Conservation (phyloP, 2,329 filamentous ascomycete genomes). For the Epicoccum sorghinum region DNA sequence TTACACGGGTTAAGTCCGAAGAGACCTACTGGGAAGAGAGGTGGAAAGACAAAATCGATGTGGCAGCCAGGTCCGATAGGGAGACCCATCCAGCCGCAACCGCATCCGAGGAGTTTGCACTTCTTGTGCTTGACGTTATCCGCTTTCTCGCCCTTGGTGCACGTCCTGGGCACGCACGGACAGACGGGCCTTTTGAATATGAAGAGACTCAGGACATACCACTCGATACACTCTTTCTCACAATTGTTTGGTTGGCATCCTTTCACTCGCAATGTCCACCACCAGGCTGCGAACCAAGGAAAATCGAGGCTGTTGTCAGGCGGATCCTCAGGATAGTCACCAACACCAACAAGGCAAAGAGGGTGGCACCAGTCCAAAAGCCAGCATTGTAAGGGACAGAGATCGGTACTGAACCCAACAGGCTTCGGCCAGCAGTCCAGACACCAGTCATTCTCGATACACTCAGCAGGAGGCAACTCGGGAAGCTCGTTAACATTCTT, state of each 20-base stretch:
- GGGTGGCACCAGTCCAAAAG: conserved; percentile 14
- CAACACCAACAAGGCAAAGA: neutral
- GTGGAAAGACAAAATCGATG: neutral
- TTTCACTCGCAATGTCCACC: conserved; percentile 9
- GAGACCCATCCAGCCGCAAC: conserved; percentile 35
- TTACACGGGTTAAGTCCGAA: conserved; percentile 21
- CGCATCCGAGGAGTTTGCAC: conserved; percentile 31
- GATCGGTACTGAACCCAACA: too few relatives aligned
- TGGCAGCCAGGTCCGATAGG: conserved; percentile 24
- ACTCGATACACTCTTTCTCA: conserved; percentile 7
- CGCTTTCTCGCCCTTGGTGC: conserved; percentile 17
- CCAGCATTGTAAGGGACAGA: conserved; percentile 14
- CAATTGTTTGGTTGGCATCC: conserved; percentile 23
- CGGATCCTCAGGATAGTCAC: neutral
- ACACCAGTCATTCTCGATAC: too few relatives aligned
- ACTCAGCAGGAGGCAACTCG: too few relatives aligned
- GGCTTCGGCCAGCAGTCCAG: too few relatives aligned
- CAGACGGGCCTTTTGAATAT: conserved; percentile 19
- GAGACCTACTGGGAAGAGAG: conserved; percentile 17
- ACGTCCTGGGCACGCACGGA: conserved; percentile 18
- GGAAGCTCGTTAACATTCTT: too few relatives aligned
- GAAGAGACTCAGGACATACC: conserved; percentile 11
- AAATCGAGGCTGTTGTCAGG: neutral
- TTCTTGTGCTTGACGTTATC: conserved; percentile 15
- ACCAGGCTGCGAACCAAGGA: conserved; percentile 16